Conservation (phyloP, 2,329 filamentous ascomycete genomes). For the Penicillium palitans region DNA sequence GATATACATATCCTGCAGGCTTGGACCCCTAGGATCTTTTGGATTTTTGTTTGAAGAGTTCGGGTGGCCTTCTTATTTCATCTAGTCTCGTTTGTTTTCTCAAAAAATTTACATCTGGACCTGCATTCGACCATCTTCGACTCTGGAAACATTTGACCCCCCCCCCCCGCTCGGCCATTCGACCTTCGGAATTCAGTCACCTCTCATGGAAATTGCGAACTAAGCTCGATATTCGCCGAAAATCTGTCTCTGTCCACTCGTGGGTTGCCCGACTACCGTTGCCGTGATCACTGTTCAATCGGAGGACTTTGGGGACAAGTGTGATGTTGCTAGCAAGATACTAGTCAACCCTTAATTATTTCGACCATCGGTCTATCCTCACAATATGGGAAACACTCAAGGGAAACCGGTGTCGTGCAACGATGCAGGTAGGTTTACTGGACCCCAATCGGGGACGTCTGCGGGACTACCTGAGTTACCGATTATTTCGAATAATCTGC, state of each 20-base stretch:
- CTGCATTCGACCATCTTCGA: conserved; percentile 6
- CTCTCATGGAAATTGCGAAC: conserved; percentile 19
- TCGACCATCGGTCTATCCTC: conserved; percentile 7
- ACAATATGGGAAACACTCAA: conserved; percentile 85
- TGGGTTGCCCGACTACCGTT: neutral
- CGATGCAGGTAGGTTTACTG: conserved; percentile 75
- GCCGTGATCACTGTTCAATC: neutral
- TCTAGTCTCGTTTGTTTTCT: neutral
- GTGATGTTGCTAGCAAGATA: conserved; percentile 29
- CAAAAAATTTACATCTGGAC: conserved; percentile 2
- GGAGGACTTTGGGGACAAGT: conserved; percentile 7
- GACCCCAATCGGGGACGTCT: neutral
- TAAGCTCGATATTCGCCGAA: conserved; percentile 11
- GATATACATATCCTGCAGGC: conserved; percentile 12
- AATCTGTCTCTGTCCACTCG: neutral
- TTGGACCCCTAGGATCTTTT: neutral
- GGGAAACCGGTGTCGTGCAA: conserved; percentile 90
- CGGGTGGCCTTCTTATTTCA: conserved; percentile 3
- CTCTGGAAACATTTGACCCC: conserved; percentile 16
- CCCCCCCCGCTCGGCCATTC: conserved; percentile 19
- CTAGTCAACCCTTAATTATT: conserved; percentile 21
- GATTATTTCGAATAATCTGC: conserved; percentile 13
- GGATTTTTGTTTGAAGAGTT: conserved; percentile 8
- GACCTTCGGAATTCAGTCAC: conserved; percentile 15
- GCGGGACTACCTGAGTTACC: neutral